phyloP scores from a whole-genome alignment of 208 protist genomes.

The Sergeia podlipaevii region DNA sequence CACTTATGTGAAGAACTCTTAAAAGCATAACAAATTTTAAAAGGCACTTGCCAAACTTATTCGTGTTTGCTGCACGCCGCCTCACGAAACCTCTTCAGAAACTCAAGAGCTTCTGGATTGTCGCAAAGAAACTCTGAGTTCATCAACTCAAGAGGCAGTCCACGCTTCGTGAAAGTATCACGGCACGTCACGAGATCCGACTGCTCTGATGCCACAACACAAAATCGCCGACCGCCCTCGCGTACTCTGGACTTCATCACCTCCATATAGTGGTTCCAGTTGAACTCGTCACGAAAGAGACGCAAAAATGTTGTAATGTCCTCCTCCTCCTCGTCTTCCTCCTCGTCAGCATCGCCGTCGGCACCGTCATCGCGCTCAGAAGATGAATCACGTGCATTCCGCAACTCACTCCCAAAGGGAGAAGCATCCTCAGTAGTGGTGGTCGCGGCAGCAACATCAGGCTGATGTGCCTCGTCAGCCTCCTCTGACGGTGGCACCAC shows the following conservation, averaged over 20 bases:
- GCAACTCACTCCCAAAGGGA: too few relatives aligned
- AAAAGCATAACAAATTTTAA: too few relatives aligned
- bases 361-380: too few relatives aligned
- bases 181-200: conserved; percentile 40
- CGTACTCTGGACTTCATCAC: conserved; percentile 19
- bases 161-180: conserved; percentile 53
- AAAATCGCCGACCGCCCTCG: conserved; percentile 22
- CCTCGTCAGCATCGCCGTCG: background rate
- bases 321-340: background rate
- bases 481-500: too few relatives aligned
- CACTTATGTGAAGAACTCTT: too few relatives aligned
- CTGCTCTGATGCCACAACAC: conserved; percentile 62
- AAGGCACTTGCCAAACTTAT: background rate
- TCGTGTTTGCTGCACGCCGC: background rate
- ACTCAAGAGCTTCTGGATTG: conserved; percentile 22
- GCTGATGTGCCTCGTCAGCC: too few relatives aligned
- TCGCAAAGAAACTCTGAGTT: conserved; percentile 47
- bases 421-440: too few relatives aligned
- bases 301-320: conserved; percentile 54
- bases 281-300: conserved; percentile 53
- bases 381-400: too few relatives aligned
- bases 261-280: conserved; percentile 76
- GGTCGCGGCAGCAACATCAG: too few relatives aligned
- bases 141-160: conserved; percentile 66
- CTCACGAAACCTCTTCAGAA: conserved; percentile 18